Evolutionary conservation across 345 rosid species (phyloP).

Genomic region (Gynandropsis gynandra): DNA sequence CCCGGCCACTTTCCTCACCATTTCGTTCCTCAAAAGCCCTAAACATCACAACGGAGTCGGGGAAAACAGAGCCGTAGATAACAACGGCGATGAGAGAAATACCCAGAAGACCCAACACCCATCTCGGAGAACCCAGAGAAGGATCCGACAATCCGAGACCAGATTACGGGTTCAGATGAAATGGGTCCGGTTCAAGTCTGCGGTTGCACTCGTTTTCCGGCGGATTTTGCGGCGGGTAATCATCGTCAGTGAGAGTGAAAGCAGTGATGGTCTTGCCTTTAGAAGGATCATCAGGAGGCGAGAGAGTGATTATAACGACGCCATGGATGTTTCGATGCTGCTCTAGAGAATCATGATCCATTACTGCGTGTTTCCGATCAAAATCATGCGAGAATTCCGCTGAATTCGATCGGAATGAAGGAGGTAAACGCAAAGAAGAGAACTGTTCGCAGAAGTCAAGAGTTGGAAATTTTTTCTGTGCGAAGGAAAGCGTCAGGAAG

Average conservation of each 20-base stretch:
- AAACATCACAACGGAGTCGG: constrained; percentile 34
- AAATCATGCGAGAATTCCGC: neutral
- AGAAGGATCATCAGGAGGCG: constrained; percentile 72
- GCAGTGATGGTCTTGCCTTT: constrained; percentile 88
- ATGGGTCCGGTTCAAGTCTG: constrained; percentile 28
- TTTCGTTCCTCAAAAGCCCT: constrained; percentile 35
- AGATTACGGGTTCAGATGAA: constrained; percentile 28
- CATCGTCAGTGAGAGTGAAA: constrained; percentile 49
- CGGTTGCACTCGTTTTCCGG: constrained; percentile 18
- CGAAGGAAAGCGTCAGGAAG: constrained; percentile 20
- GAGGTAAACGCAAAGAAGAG: neutral
- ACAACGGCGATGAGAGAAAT: constrained; percentile 50
- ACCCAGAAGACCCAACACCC: constrained; percentile 40
- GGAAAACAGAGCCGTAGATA: constrained; percentile 37
- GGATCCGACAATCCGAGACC: constrained; percentile 30
- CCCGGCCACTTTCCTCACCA: constrained; percentile 19
- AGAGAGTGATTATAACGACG: constrained; percentile 77
- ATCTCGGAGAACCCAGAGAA: constrained; percentile 31
- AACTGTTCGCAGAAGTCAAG: too few relatives aligned
- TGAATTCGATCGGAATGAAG: constrained; percentile 16
- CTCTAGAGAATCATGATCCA: constrained; percentile 41
- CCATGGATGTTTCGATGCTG: constrained; percentile 31
- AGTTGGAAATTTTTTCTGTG: constrained; percentile 13
- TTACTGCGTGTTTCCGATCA: constrained; percentile 21
- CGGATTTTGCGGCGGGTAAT: constrained; percentile 22